A percentile compares a stretch with the other conserved stretches of the same genome.
These are phyloP conservation scores for Steccherinum ochraceum DNA, from an alignment of 768 basidiomycete species.

Conservation along the genomic window DNA sequence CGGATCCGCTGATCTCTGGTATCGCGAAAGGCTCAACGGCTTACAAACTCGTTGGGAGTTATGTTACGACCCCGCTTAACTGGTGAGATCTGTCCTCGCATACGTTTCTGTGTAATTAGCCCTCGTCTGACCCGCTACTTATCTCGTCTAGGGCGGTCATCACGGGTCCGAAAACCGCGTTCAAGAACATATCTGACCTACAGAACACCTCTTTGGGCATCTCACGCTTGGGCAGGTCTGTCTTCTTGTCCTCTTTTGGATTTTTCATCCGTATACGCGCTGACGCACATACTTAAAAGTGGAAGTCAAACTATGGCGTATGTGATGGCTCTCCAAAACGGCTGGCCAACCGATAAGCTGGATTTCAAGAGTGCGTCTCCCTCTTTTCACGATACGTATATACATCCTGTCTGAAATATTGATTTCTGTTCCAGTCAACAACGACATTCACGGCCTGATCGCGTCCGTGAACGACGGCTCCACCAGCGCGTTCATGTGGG, in stretches of 20 bases:
- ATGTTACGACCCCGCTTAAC: slow-evolving; percentile 82
- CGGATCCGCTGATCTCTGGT: slow-evolving; percentile 86
- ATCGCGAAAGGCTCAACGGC: slow-evolving; percentile 84
- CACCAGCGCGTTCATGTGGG: slow-evolving; percentile 93
- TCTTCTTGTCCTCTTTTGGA: background rate
- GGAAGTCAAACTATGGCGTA: slow-evolving; percentile 95
- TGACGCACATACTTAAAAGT: slow-evolving; percentile 21
- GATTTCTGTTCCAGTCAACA: slow-evolving; percentile 47
- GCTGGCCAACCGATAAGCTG: slow-evolving; percentile 61
- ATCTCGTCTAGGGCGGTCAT: slow-evolving; percentile 88
- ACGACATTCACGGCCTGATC: slow-evolving; percentile 76
- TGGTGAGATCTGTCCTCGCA: slow-evolving; percentile 41
- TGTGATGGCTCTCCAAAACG: slow-evolving; percentile 86
- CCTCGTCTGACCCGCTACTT: background rate
- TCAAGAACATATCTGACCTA: slow-evolving; percentile 66
- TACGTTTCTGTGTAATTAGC: background rate
- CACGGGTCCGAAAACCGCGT: slow-evolving; percentile 70
- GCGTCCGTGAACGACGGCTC: slow-evolving; percentile 83
- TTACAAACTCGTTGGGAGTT: slow-evolving; percentile 91
- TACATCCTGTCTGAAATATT: background rate
- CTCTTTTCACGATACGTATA: background rate
- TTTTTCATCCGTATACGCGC: background rate
- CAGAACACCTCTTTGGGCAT: slow-evolving; percentile 83
- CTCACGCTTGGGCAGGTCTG: slow-evolving; percentile 77
- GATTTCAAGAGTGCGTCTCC: slow-evolving; percentile 59